These are phyloP conservation scores for Arthrocladium fulminans DNA, from an alignment of 2,329 filamentous ascomycete genomes.

Conservation along the genomic window DNA sequence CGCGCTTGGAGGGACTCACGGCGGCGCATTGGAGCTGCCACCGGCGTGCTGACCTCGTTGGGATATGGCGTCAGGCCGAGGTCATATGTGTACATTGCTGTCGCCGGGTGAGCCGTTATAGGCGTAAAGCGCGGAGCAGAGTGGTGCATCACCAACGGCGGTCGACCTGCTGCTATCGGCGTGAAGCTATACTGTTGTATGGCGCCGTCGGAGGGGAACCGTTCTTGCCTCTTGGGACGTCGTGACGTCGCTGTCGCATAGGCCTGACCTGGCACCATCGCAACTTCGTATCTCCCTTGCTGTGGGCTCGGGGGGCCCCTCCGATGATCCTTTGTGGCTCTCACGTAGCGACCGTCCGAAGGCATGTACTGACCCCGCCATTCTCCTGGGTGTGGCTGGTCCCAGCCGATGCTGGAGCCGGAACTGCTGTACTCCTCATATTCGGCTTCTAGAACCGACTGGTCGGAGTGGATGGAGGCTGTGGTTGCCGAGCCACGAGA, in stretches of 20 bases:
- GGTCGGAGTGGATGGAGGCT: constrained; percentile 2
- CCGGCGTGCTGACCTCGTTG: background rate
- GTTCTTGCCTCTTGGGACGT: background rate
- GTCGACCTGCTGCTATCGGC: background rate
- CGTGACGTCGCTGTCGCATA: background rate
- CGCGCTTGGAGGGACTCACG: background rate
- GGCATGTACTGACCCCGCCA: background rate
- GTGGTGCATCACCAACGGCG: background rate
- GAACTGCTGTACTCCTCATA: constrained; percentile 9
- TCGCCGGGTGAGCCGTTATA: background rate
- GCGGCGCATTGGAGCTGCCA: background rate
- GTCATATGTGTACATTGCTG: background rate
- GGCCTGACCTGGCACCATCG: background rate
- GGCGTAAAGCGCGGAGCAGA: constrained; percentile 6
- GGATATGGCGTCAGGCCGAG: background rate
- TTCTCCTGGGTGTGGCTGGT: background rate
- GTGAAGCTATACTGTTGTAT: background rate
- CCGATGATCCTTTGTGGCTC: constrained; percentile 4
- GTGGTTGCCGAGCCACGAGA: constrained; percentile 5
- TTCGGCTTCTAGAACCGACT: constrained; percentile 8
- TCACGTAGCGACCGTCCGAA: constrained; percentile 1
- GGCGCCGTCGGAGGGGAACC: constrained; percentile 3
- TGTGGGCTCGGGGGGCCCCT: constrained; percentile 5
- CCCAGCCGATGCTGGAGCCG: background rate
- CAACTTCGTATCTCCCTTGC: constrained; percentile 3